Conservation (phyloP, 768 basidiomycete genomes). For the Mycena vitilis region DNA sequence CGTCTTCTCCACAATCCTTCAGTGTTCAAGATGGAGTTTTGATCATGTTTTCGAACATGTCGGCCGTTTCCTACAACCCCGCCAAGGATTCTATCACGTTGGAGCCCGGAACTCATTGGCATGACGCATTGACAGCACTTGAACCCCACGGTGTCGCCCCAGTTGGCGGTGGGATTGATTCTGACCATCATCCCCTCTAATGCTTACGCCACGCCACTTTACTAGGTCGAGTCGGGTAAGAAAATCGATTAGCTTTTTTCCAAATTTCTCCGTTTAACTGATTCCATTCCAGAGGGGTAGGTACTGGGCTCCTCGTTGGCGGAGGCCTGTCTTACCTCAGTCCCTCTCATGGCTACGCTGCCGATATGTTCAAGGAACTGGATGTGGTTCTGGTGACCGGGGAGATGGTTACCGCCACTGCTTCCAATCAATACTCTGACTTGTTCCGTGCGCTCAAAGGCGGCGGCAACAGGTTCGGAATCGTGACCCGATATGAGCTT, state of each 20-base stretch:
- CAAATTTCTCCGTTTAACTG: background rate
- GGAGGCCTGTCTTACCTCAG: slow-evolving; percentile 55
- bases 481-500: slow-evolving; percentile 56
- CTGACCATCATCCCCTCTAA: background rate
- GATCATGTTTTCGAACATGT: slow-evolving; percentile 51
- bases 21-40: slow-evolving; percentile 53
- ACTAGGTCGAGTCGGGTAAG: slow-evolving; percentile 19
- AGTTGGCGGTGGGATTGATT: slow-evolving; percentile 42
- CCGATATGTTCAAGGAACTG: slow-evolving; percentile 50
- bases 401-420: slow-evolving; percentile 52
- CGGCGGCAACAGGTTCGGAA: slow-evolving; percentile 57
- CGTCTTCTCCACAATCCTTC: background rate
- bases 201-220: background rate
- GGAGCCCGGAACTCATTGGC: slow-evolving; percentile 54
- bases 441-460: slow-evolving; percentile 58
- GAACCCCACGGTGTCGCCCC: slow-evolving; percentile 52
- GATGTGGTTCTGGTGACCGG: slow-evolving; percentile 58
- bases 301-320: slow-evolving; percentile 57
- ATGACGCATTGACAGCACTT: slow-evolving; percentile 47
- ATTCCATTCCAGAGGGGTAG: slow-evolving; percentile 46
- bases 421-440: slow-evolving; percentile 52
- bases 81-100: slow-evolving; percentile 50
- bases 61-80: slow-evolving; percentile 44
- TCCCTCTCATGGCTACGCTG: slow-evolving; percentile 51
- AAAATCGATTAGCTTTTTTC: no score